These are phyloP conservation scores for Suillus cothurnatus DNA, from an alignment of 768 basidiomycete genomes.

Conservation along the genomic window DNA sequence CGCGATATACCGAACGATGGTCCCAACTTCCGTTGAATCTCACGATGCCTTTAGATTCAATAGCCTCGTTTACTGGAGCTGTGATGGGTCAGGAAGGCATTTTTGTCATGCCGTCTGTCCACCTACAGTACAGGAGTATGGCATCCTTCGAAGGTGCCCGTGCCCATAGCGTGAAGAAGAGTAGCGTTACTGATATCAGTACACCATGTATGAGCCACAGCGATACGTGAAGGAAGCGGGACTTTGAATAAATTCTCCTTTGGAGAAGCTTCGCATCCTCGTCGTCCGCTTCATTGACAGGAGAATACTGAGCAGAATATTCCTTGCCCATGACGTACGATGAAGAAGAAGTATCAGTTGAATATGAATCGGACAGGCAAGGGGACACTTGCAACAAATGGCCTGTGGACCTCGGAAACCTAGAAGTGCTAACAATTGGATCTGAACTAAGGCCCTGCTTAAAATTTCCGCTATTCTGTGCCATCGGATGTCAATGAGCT, in stretches of 20 bases:
- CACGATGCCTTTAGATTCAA: neutral
- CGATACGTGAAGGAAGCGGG: neutral
- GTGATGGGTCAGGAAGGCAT: neutral
- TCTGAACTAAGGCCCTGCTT: neutral
- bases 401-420: neutral
- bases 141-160: neutral
- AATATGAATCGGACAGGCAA: neutral
- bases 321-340: neutral
- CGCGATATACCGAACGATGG: constrained; percentile 4
- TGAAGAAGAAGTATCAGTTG: neutral
- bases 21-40: constrained; percentile 1
- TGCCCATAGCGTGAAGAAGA: constrained; percentile 16
- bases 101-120: neutral
- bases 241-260: neutral
- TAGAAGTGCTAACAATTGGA: neutral
- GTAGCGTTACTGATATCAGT: neutral
- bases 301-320: neutral
- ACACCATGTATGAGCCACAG: constrained; percentile 10
- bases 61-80: neutral
- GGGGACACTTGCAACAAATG: neutral
- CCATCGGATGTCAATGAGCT: neutral
- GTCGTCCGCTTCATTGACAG: neutral
- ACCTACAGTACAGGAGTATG: neutral
- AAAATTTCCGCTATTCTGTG: neutral
- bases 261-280: neutral